Conservation (phyloP, 108 stramenopile genomes). For the Cyclotella baltica region DNA sequence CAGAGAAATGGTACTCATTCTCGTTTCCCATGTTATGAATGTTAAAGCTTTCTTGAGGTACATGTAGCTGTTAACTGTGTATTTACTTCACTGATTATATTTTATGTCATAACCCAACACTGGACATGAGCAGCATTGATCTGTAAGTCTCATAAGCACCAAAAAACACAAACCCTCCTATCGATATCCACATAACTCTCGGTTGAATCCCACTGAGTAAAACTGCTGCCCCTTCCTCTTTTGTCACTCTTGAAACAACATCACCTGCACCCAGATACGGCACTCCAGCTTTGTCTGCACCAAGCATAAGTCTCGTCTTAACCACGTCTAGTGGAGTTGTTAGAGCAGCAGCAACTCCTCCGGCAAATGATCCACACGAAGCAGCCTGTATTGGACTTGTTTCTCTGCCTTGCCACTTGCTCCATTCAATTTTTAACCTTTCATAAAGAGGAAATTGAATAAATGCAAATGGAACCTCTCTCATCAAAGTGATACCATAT, state of each 20-base stretch:
- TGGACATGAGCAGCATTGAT: constrained; percentile 35
- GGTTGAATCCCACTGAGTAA: constrained; percentile 93
- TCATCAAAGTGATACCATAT: constrained; percentile 88
- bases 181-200: constrained; percentile 96
- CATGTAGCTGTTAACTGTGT: too few relatives aligned
- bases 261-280: constrained; percentile 71
- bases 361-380: constrained; percentile 79
- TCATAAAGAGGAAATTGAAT: constrained; percentile 93
- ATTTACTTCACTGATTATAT: neutral
- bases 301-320: constrained; percentile 91
- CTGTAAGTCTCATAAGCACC: constrained; percentile 92
- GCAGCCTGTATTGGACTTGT: constrained; percentile 81
- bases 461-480: constrained; percentile 92
- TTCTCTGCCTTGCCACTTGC: constrained; percentile 46
- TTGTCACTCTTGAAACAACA: constrained; percentile 60
- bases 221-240: constrained; percentile 49
- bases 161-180: constrained; percentile 99
- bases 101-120: constrained; percentile 18
- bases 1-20: neutral
- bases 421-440: constrained; percentile 68
- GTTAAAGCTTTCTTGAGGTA: too few relatives aligned
- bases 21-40: neutral
- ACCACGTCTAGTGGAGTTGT: constrained; percentile 94
- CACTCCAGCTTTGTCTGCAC: constrained; percentile 74
- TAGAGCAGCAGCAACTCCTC: constrained; percentile 84